Evolutionary conservation across 345 rosid species (phyloP), one percentile per base, ranked within the genome.

Genomic region (Lepidium aucheri): DNA sequence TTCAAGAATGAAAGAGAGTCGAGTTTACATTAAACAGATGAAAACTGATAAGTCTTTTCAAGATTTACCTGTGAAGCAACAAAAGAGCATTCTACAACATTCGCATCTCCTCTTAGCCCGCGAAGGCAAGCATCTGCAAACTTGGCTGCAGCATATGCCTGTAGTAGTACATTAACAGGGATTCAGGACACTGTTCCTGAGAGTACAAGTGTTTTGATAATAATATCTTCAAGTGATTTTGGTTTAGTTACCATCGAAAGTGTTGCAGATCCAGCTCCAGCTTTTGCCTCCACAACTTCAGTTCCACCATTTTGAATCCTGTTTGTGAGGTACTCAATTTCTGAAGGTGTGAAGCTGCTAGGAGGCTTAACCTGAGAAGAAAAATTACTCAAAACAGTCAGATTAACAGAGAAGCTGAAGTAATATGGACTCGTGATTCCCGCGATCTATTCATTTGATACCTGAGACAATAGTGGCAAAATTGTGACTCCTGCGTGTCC

Each of bases 401-500:
- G 32, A 24, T 61, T 13, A 61, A 22, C 12, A 44, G 13, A 43
- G 14, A 26, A 62, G 18, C 11, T 61, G 16, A 24, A 33, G 40
- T 49, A 47, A 46, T 28, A 28, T 44, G 56, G 5, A 46, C 9
- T 28, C 1, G 40, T 2, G 36, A 50, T 26, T 2, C 2, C 28
- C 2, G 5, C 6, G 1, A 45, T 22, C 5, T 30, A 17, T 36
- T 51, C 9, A 24, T 53, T 22, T 14, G 26, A 26, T 75, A 70
- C 98, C 93, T 90, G 99, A 47, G 99, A 95, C 59, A 91, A 57
- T 55, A 94, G 91, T 52, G 99, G 99, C 83, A 94, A 81, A 39
- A 91, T 91, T 13, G 99, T 91, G 66, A 91, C 91, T 65, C 97
- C 97, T 0, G 97, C 78, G 68, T 95, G 99, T 61, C 99, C 99